Evolutionary conservation across 169 alveolate species (phyloP).

Genomic region (Cryptosporidium sp.): DNA sequence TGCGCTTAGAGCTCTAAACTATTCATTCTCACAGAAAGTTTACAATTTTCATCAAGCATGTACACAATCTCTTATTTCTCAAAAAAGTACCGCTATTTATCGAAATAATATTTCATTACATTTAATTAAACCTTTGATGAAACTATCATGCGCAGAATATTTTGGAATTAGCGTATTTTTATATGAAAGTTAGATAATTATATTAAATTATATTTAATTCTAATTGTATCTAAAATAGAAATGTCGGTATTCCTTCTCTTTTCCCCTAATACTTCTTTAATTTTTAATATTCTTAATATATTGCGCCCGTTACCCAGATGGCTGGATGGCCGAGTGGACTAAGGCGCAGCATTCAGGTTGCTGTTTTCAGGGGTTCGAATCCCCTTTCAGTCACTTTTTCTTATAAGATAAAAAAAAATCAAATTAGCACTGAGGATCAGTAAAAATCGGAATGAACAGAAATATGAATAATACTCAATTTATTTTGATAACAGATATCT

Average conservation of each 20-base stretch:
- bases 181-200: neutral
- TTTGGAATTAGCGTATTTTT: constrained; percentile 56
- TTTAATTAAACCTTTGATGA: constrained; percentile 41
- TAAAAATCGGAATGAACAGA: neutral
- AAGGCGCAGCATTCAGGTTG: constrained; percentile 78
- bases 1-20: constrained; percentile 57
- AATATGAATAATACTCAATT: neutral
- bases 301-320: neutral
- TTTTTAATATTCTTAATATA: neutral
- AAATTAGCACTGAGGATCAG: neutral
- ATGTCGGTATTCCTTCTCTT: neutral
- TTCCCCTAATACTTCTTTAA: neutral
- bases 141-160: constrained; percentile 59
- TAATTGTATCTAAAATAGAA: neutral
- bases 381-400: constrained; percentile 75
- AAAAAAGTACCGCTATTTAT: constrained; percentile 45
- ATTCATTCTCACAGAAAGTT: constrained; percentile 42
- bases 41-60: constrained; percentile 71
- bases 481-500: neutral
- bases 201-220: neutral
- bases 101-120: constrained; percentile 37
- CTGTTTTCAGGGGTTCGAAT: constrained; percentile 77
- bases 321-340: constrained; percentile 79
- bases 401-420: neutral
- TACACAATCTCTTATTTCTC: constrained; percentile 65